Evolutionary conservation across 2,329 filamentous ascomycete genomes (phyloP), one percentile per base, ranked within the genome.

Genomic region (Capronia americana): DNA sequence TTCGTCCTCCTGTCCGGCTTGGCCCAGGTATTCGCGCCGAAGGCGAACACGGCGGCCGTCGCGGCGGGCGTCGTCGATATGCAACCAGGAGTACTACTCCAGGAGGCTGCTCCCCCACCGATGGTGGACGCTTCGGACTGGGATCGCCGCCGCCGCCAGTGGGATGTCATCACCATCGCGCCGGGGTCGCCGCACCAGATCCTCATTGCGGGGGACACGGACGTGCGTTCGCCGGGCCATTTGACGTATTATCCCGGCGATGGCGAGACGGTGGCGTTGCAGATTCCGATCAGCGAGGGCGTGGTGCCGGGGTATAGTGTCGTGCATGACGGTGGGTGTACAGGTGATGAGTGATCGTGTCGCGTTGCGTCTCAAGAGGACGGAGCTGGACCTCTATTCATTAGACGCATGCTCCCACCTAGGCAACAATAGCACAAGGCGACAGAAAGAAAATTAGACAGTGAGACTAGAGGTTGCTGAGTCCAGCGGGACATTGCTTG

Each of bases 241-340:
- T 65, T 69, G 64, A 75, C 73, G 11, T 71, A 70, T n/a, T 75
- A 75, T 61, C 74, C 74, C 1, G 61, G 65, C 5, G 69, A 74
- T 38, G 69, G 66, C 28, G 63, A 69, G 32, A 70, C 71, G 4
- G 69, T 73, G 50, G 73, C 74, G 24, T 55, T 76, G 46, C 73
- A 75, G 69, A 65, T 74, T 30, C 72, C 74, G 2, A 73, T 75
- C 60, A 56, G 57, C 34, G 61, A 73, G 23, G 71, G 70, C 3
- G 50, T 50, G 4, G 55, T 66, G 55, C 66, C 66, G 20, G 54
- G 28, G n/a, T 57, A 69, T 53, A 30, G 3, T 4, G 64, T 69
- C 6, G 24, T 68, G 28, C 54, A 61, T 46, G 54, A 41, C 20
- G 63, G 63, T 1, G 51, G 63, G 11, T 68, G 66, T 66, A 41